Percentiles rank a stretch among this genome's conserved stretches.
These are phyloP conservation scores for Petunia axillaris DNA, from an alignment of 257 asterid genomes.

Conservation along the genomic window DNA sequence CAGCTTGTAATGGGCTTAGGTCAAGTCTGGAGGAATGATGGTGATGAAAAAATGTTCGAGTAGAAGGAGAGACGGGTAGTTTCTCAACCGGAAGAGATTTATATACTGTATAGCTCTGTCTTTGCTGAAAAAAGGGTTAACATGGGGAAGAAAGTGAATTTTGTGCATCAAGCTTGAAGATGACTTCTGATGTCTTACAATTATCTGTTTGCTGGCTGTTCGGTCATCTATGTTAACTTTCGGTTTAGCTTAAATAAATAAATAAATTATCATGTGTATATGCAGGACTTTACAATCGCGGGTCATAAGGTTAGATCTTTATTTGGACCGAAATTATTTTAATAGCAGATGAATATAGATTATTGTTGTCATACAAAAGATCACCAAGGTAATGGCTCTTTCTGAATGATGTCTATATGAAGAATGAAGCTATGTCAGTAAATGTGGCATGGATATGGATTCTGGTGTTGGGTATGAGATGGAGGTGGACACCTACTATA, in stretches of 20 bases:
- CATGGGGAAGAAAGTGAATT: neutral
- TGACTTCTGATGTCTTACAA: neutral
- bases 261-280: neutral
- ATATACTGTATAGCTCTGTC: neutral
- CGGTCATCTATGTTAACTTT: neutral
- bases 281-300: neutral
- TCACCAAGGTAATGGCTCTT: neutral
- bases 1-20: neutral
- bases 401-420: conserved; percentile 3
- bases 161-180: conserved; percentile 11
- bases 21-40: neutral
- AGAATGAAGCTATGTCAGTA: conserved; percentile 1
- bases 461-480: neutral
- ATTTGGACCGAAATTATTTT: neutral
- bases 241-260: neutral
- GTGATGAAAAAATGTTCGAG: neutral
- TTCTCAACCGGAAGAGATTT: neutral
- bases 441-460: neutral
- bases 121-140: neutral
- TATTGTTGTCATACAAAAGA: conserved; percentile 4
- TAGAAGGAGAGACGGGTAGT: neutral
- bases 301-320: neutral
- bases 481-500: conserved; percentile 3
- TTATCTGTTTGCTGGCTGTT: neutral
- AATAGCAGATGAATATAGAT: neutral